Evolutionary conservation across 371 early-diverging fungal species (phyloP), one percentile per base, ranked within the genome.

Genomic region (Lichtheimia ornata): DNA sequence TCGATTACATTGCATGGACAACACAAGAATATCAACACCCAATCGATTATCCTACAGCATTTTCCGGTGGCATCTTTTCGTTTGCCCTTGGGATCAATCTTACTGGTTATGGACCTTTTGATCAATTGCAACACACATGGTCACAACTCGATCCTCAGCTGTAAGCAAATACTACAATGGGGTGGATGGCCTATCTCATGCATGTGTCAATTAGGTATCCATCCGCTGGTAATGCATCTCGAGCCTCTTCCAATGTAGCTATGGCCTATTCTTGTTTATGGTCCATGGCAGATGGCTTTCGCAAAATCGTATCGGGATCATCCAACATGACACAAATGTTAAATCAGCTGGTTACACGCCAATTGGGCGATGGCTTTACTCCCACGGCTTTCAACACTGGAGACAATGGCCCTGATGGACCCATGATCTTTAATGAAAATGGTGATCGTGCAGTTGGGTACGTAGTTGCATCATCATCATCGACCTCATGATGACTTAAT

Each of bases 201-300:
- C n/a, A n/a, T 20, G n/a, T 24, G 14, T 40, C 7, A 5, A n/a
- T 15, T 44, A 69, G 73, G 11, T 78, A 72, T 54, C 67, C 74
- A 22, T 74, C 65, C 61, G 70, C 67, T 22, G 71, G 82, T 52
- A n/a, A n/a, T 15, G 17, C 18, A 47, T 18, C 22, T n/a, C n/a
- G 7, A 47, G 47, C 47, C 2, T 18, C 47, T 47, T n/a, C 47
- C 5, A 22, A 47, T 22, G 47, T 18, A 11, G 47, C 47, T 1
- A 50, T 74, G 18, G 82, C 85, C 3, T 85, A 85, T 57, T 76
- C 85, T 3, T 84, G 85, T 42, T 61, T 85, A 64, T 79, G 82
- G 73, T 66, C 76, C 1, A 65, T 85, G 67, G 82, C 81, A 0
- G 67, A 67, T 25, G 83, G 79, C 3, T 85, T 83, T 35, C 71